Conservation (phyloP, 805 yeast genomes). For the Kodamaea neixiangensis region DNA sequence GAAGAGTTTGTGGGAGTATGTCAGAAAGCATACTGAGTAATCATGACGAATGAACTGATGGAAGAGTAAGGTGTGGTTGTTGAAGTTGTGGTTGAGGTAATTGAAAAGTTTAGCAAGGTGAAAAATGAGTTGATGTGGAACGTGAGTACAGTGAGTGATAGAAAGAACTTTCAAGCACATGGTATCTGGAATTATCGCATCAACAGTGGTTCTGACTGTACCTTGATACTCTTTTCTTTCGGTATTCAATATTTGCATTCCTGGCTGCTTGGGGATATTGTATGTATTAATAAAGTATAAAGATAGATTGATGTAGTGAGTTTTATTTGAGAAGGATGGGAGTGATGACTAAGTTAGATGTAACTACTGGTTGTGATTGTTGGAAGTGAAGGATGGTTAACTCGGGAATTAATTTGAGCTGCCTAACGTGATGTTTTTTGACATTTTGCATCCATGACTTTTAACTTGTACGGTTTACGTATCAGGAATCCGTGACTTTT, state of each 20-base stretch:
- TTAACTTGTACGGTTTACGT: no score
- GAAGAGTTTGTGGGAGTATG: constrained; percentile 93
- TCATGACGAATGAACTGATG: background rate
- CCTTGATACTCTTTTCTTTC: background rate
- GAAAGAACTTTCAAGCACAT: background rate
- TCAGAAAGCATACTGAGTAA: constrained; percentile 52
- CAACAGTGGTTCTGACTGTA: background rate
- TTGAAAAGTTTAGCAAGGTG: background rate
- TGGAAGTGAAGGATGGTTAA: no score
- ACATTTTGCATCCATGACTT: no score
- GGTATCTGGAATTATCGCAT: background rate
- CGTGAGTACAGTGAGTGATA: background rate
- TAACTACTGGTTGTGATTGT: no score
- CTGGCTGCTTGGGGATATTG: background rate
- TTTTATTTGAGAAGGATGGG: background rate
- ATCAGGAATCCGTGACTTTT: no score
- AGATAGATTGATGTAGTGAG: background rate
- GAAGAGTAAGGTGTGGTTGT: no score
- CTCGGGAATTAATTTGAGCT: no score
- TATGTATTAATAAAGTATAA: constrained; percentile 2
- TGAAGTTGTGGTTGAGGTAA: no score
- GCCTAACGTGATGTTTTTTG: no score
- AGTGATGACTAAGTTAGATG: no score
- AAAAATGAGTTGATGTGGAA: background rate
- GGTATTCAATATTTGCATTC: background rate